phyloP scores from a whole-genome alignment of 495 filamentous ascomycete species.

The Lophium mytilinum region DNA sequence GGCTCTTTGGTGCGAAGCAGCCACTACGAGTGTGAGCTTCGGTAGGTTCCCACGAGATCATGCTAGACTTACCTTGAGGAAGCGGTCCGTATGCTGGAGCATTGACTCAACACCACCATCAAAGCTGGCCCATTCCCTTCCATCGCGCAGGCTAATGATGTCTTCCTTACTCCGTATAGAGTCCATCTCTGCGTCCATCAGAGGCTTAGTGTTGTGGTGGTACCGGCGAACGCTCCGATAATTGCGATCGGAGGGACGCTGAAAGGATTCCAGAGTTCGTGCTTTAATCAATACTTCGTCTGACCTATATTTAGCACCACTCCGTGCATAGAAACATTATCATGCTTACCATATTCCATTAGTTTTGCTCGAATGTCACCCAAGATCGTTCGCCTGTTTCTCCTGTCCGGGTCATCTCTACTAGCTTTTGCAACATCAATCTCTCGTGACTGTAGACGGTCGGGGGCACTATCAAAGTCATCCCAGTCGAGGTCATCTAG shows the following conservation, averaged over 20 bases:
- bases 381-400: slow-evolving; percentile 27
- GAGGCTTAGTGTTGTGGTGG: slow-evolving; percentile 29
- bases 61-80: slow-evolving; percentile 24
- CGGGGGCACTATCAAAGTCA: slow-evolving; percentile 13
- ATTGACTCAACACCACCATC: slow-evolving; percentile 33
- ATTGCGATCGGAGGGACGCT: slow-evolving; percentile 31
- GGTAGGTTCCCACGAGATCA: neutral
- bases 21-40: neutral
- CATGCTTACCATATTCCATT: slow-evolving; percentile 1
- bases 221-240: slow-evolving; percentile 34
- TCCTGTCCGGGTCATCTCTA: neutral
- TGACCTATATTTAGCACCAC: slow-evolving; percentile 23
- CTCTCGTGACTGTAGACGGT: slow-evolving; percentile 19
- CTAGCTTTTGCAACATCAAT: slow-evolving; percentile 9
- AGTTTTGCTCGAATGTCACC: slow-evolving; percentile 26
- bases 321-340: slow-evolving; percentile 16
- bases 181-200: slow-evolving; percentile 23
- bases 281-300: slow-evolving; percentile 34
- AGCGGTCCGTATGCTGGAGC: slow-evolving; percentile 19
- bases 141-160: slow-evolving; percentile 34
- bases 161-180: slow-evolving; percentile 38
- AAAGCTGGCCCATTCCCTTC: slow-evolving; percentile 35
- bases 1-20: neutral
- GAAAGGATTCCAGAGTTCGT: slow-evolving; percentile 28
- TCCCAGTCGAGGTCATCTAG: slow-evolving; percentile 29